A percentile compares a stretch with the other conserved stretches of the same genome.
Conservation (phyloP, 2,329 filamentous ascomycete genomes). For the Whalleya microplaca region DNA sequence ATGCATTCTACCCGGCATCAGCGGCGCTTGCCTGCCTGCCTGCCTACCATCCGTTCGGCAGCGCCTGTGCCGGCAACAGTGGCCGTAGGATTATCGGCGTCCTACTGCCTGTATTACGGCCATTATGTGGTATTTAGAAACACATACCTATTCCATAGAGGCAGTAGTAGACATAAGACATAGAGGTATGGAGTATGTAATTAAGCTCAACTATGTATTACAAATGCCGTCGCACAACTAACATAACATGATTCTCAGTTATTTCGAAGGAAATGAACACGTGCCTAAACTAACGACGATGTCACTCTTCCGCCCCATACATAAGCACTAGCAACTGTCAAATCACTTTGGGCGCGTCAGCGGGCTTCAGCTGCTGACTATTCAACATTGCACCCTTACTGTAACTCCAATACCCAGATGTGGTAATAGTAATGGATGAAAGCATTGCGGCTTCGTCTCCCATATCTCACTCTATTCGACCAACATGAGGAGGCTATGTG, state of each 20-base stretch:
- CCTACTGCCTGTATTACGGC: no score
- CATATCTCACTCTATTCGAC: not conserved
- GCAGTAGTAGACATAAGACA: no score
- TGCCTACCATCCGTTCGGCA: constrained; percentile 6
- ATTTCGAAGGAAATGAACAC: constrained; percentile 12
- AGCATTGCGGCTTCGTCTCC: not conserved
- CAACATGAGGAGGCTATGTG: not conserved
- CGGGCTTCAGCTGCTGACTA: constrained; percentile 23
- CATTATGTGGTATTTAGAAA: no score
- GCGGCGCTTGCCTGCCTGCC: constrained; percentile 6
- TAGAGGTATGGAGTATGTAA: not conserved
- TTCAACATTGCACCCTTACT: constrained; percentile 11
- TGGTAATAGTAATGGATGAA: constrained; percentile 12
- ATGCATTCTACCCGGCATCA: constrained; percentile 19
- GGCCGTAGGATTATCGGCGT: not conserved
- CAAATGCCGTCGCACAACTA: not conserved
- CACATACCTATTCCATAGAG: no score
- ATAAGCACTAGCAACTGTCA: constrained; percentile 25
- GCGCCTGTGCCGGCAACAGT: not conserved
- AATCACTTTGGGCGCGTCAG: constrained; percentile 16
- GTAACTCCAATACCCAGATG: constrained; percentile 14
- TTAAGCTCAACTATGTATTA: not conserved
- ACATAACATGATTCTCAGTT: not conserved
- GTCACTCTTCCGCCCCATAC: constrained; percentile 12
- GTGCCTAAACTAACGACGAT: constrained; percentile 16